Conservation (phyloP, 2,329 filamentous ascomycete genomes). For the Fusarium sp. region DNA sequence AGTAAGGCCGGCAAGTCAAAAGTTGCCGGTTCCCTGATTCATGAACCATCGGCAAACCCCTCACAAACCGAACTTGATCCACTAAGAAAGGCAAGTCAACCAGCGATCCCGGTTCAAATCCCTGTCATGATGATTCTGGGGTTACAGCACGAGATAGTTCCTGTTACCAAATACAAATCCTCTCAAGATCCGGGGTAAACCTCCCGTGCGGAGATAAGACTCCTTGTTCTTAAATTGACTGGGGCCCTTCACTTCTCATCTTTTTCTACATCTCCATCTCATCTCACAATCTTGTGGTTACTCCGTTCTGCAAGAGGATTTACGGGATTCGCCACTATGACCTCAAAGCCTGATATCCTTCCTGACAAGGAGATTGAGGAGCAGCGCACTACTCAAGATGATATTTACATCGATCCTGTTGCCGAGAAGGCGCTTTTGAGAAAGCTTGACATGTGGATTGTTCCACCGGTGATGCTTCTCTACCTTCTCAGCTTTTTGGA, state of each 20-base stretch:
- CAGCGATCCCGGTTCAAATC: slow-evolving; percentile 21
- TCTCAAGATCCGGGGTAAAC: slow-evolving; percentile 31
- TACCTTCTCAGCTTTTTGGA: slow-evolving; percentile 61
- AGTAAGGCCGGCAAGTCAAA: slow-evolving; percentile 7
- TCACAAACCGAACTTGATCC: slow-evolving; percentile 26
- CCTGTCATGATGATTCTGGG: slow-evolving; percentile 24
- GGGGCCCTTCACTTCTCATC: neutral
- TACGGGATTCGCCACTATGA: slow-evolving; percentile 21
- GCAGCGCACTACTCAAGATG: slow-evolving; percentile 25
- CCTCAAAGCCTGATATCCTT: slow-evolving; percentile 24
- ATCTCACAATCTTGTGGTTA: neutral
- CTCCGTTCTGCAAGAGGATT: neutral
- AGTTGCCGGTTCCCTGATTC: slow-evolving; percentile 30
- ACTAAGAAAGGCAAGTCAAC: slow-evolving; percentile 20
- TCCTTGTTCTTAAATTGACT: slow-evolving; percentile 32
- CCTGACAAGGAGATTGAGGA: slow-evolving; percentile 41
- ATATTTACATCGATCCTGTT: slow-evolving; percentile 48
- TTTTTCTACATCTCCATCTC: neutral
- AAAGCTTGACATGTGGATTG: slow-evolving; percentile 72
- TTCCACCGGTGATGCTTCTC: slow-evolving; percentile 71
- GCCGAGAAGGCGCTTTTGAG: slow-evolving; percentile 58
- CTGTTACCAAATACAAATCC: slow-evolving; percentile 16
- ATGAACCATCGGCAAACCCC: slow-evolving; percentile 33
- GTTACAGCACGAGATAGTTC: slow-evolving; percentile 11
- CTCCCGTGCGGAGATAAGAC: slow-evolving; percentile 34